These are phyloP conservation scores for Xylaria sp. DNA, from an alignment of 2,329 filamentous ascomycete genomes.

Conservation along the genomic window DNA sequence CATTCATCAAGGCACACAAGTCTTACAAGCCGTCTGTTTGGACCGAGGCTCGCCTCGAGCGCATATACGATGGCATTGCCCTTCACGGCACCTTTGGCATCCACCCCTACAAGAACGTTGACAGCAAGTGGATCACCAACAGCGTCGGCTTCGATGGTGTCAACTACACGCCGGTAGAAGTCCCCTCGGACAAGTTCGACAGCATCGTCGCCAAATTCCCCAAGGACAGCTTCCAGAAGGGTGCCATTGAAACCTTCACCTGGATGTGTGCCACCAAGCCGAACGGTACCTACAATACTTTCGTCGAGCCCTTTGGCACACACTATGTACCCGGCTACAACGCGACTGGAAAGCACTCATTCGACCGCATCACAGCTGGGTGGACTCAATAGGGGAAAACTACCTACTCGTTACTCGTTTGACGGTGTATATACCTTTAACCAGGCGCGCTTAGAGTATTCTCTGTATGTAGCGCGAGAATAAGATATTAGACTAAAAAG, in stretches of 20 bases:
- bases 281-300: slow-evolving; percentile 35
- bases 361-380: slow-evolving; percentile 28
- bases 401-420: neutral
- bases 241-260: slow-evolving; percentile 37
- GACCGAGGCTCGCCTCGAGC: slow-evolving; percentile 30
- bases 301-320: slow-evolving; percentile 33
- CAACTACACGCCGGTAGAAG: slow-evolving; percentile 17
- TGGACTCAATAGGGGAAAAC: slow-evolving; percentile 6
- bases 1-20: slow-evolving; percentile 33
- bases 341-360: slow-evolving; percentile 31
- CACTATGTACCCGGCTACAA: slow-evolving; percentile 31
- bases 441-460: neutral
- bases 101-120: slow-evolving; percentile 34
- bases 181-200: slow-evolving; percentile 25
- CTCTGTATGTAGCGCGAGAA: neutral
- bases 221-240: slow-evolving; percentile 30
- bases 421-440: neutral
- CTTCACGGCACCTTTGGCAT: slow-evolving; percentile 34
- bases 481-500: neutral
- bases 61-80: slow-evolving; percentile 34
- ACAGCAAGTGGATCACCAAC: slow-evolving; percentile 29
- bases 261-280: slow-evolving; percentile 36
- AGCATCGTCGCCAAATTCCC: slow-evolving; percentile 30
- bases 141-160: slow-evolving; percentile 33
- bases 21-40: slow-evolving; percentile 27